Evolutionary conservation across 2,329 filamentous ascomycete species (phyloP).

Genomic region (Phaeosphaeria sp.): DNA sequence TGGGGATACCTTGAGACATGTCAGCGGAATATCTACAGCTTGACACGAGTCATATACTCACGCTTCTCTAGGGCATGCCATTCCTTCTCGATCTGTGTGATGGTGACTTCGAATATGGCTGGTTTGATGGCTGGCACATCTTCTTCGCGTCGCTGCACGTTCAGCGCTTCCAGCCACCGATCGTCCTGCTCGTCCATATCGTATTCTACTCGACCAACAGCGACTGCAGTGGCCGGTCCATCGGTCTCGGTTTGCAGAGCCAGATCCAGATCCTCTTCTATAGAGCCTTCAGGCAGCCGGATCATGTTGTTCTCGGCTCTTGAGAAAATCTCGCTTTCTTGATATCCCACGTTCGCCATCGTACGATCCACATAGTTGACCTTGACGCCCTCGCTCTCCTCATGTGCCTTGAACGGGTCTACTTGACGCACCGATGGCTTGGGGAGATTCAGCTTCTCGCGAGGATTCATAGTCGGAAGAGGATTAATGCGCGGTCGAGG

Average conservation of each 20-base stretch:
- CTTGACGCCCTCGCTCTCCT: constrained; percentile 84
- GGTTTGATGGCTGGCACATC: constrained; percentile 85
- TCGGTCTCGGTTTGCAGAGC: constrained; percentile 67
- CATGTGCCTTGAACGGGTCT: constrained; percentile 80
- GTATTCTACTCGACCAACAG: constrained; percentile 87
- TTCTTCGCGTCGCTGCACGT: constrained; percentile 74
- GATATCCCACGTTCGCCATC: constrained; percentile 95
- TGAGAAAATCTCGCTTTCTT: constrained; percentile 89
- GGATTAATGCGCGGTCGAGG: constrained; percentile 72
- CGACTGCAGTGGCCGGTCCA: constrained; percentile 56
- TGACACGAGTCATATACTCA: constrained; percentile 24
- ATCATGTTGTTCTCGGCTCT: constrained; percentile 77
- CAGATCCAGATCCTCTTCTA: constrained; percentile 69
- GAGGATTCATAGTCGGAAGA: constrained; percentile 79
- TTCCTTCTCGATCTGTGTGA: constrained; percentile 98
- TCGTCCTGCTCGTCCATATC: constrained; percentile 99
- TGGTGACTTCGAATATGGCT: constrained; percentile 95
- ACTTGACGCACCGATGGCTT: constrained; percentile 77
- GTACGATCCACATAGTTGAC: constrained; percentile 93
- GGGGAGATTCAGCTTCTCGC: constrained; percentile 79
- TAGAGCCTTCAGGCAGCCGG: constrained; percentile 66
- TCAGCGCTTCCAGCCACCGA: constrained; percentile 89
- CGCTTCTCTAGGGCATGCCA: constrained; percentile 96
- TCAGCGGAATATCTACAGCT: neutral
- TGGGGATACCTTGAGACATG: constrained; percentile 70